Evolutionary conservation across 176 grass and related monocot genomes (phyloP).

Genomic region (Cenchrus purpureus): DNA sequence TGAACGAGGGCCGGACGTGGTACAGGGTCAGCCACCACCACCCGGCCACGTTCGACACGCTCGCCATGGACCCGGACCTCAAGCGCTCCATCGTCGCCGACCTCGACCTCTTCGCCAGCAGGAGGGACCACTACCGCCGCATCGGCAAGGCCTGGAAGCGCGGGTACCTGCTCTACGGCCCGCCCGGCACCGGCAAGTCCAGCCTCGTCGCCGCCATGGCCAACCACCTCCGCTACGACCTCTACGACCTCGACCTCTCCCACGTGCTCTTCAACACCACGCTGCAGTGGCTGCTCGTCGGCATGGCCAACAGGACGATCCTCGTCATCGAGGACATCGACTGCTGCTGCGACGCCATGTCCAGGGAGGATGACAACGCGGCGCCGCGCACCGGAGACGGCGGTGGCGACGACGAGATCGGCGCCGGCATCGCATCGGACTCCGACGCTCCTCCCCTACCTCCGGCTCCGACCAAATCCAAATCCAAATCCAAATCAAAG

Average conservation of each 20-base stretch:
- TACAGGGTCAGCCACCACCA: conserved; percentile 27
- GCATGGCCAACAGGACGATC: conserved; percentile 19
- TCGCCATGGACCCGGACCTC: conserved; percentile 53
- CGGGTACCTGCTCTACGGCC: conserved; percentile 71
- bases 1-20: conserved; percentile 34
- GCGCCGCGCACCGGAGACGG: background rate
- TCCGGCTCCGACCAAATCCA: background rate
- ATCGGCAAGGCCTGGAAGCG: conserved; percentile 77
- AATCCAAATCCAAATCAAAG: background rate
- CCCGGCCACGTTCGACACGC: conserved; percentile 47
- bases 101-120: background rate
- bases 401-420: background rate
- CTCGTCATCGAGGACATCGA: conserved; percentile 37
- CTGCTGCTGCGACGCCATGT: conserved; percentile 25
- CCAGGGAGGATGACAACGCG: background rate
- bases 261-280: conserved; percentile 43
- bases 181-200: conserved; percentile 72
- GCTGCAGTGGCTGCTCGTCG: conserved; percentile 54
- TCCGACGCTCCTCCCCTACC: background rate
- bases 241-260: conserved; percentile 67
- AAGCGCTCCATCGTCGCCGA: background rate
- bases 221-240: conserved; percentile 59
- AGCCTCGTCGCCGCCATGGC: conserved; percentile 67
- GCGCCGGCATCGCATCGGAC: background rate
- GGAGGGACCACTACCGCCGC: conserved; percentile 56